Conservation (phyloP, 1,284 basidiomycete genomes). For the Sanghuangporus baumii region DNA sequence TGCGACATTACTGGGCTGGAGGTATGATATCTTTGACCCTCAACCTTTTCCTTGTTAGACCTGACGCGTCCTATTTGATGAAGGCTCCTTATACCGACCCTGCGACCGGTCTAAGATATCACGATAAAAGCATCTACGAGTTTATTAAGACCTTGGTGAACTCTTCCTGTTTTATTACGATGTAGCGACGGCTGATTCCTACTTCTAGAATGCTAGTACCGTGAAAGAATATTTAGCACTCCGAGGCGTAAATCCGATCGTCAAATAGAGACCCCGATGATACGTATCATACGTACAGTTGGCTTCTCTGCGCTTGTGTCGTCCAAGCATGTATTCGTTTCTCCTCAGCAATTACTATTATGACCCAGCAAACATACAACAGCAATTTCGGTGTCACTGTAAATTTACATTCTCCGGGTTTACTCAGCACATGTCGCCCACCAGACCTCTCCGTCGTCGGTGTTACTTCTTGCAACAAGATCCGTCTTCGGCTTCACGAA, state of each 20-base stretch:
- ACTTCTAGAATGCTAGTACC: conserved; percentile 35
- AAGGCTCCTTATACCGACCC: conserved; percentile 85
- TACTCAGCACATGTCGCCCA: conserved; percentile 19
- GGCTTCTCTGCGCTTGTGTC: not conserved
- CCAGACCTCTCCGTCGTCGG: conserved; percentile 16
- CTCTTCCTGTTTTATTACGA: conserved; percentile 14
- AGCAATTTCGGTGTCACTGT: not conserved
- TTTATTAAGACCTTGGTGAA: conserved; percentile 74
- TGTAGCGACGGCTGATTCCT: not conserved
- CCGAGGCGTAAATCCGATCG: conserved; percentile 47
- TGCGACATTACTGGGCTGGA: conserved; percentile 88
- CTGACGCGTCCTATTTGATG: not conserved
- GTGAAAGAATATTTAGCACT: conserved; percentile 46
- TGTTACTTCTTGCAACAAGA: not conserved
- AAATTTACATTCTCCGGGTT: not conserved
- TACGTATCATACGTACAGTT: not conserved
- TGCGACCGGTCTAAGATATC: conserved; percentile 73
- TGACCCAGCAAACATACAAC: not conserved
- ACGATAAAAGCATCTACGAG: conserved; percentile 83
- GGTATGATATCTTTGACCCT: conserved; percentile 32
- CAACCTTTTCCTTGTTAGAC: not conserved
- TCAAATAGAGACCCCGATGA: conserved; percentile 29
- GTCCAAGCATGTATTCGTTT: not conserved
- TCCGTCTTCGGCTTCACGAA: conserved; percentile 17
- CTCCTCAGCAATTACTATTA: not conserved